A percentile compares a stretch with the other conserved stretches of the same genome.
These are phyloP conservation scores for Diaporthe sp. DNA, from an alignment of 2,329 filamentous ascomycete genomes.

Conservation along the genomic window DNA sequence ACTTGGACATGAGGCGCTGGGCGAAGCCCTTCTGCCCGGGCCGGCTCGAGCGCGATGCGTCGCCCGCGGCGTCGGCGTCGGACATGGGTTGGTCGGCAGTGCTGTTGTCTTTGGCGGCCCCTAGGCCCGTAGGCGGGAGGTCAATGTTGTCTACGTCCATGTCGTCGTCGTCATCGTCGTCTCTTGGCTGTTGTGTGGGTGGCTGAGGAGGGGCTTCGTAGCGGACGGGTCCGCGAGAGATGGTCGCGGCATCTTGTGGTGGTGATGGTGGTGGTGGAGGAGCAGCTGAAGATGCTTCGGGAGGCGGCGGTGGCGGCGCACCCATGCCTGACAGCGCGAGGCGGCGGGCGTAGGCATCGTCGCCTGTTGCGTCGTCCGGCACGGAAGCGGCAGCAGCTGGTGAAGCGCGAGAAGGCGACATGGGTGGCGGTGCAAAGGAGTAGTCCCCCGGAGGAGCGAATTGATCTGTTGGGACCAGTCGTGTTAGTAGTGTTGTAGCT, in stretches of 20 bases:
- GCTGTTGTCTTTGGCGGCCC: constrained; percentile 51
- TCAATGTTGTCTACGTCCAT: constrained; percentile 39
- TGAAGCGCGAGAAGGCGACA: constrained; percentile 58
- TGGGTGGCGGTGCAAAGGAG: constrained; percentile 70
- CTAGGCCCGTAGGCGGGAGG: constrained; percentile 68
- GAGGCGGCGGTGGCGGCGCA: constrained; percentile 50
- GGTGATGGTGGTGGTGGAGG: constrained; percentile 57
- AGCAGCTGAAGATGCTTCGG: constrained; percentile 49
- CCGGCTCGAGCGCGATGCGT: constrained; percentile 69
- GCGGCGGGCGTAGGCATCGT: constrained; percentile 78
- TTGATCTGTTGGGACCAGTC: constrained; percentile 57
- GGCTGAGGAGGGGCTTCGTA: constrained; percentile 70
- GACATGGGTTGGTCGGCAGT: constrained; percentile 51
- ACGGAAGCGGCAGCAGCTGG: constrained; percentile 59
- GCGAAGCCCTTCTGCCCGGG: constrained; percentile 90
- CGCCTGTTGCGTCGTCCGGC: constrained; percentile 73
- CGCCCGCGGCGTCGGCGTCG: constrained; percentile 50
- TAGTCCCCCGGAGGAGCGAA: constrained; percentile 73
- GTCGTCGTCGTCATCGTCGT: constrained; percentile 49
- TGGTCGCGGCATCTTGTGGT: constrained; percentile 66
- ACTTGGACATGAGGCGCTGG: constrained; percentile 89
- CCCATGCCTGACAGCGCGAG: constrained; percentile 67
- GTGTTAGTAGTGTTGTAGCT: constrained; percentile 43
- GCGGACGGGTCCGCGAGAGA: constrained; percentile 83
- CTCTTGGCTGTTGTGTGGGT: constrained; percentile 58